A percentile compares a stretch with the other conserved stretches of the same genome.
Evolutionary conservation across 2,329 filamentous ascomycete species (phyloP).

Genomic region (Trichoderma lentiforme): DNA sequence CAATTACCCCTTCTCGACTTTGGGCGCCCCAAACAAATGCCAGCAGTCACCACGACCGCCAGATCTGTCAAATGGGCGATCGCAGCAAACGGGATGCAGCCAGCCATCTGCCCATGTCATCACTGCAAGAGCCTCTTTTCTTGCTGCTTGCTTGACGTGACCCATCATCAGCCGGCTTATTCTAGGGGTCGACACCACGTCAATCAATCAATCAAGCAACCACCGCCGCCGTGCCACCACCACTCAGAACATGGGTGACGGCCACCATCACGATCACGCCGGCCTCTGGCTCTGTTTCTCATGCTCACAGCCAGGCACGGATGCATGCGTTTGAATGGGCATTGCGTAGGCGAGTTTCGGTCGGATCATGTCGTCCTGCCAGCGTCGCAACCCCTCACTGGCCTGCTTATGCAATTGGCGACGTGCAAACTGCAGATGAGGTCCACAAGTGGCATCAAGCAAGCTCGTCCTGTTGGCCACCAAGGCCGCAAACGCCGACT

Average conservation of each 20-base stretch:
- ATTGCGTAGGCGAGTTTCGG: neutral
- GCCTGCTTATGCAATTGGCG: constrained; percentile 4
- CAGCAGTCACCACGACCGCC: neutral
- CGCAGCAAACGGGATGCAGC: constrained; percentile 10
- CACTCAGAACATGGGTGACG: neutral
- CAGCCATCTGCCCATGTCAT: constrained; percentile 1
- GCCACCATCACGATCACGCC: neutral
- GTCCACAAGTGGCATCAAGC: constrained; percentile 15
- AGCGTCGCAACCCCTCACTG: constrained; percentile 13
- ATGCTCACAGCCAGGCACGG: constrained; percentile 8
- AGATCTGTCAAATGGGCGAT: constrained; percentile 14
- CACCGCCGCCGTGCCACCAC: neutral
- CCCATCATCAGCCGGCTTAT: neutral
- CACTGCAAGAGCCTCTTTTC: neutral
- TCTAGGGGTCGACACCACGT: neutral
- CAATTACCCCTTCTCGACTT: neutral
- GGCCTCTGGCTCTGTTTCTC: neutral
- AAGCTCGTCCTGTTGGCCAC: neutral
- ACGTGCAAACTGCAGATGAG: constrained; percentile 11
- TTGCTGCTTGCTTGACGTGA: neutral
- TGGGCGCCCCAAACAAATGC: neutral
- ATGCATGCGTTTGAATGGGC: constrained; percentile 11
- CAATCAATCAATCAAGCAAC: neutral
- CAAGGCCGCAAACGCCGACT: constrained; percentile 9
- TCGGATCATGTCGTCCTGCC: neutral